phyloP scores from a whole-genome alignment of 805 yeast species.

The Starmerella bacillaris region DNA sequence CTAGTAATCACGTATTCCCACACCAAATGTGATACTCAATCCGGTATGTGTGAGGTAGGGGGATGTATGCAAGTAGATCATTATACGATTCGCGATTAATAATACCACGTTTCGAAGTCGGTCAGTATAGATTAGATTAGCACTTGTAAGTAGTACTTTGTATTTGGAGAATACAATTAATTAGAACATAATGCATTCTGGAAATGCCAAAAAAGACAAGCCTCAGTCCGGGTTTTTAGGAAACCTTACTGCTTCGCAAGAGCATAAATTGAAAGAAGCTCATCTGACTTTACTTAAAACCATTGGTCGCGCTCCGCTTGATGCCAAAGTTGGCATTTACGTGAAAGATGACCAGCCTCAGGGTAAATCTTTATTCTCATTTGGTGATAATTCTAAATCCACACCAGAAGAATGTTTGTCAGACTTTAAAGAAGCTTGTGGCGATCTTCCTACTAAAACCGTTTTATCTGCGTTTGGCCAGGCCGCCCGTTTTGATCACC shows the following conservation, averaged over 20 bases:
- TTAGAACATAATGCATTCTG: not conserved
- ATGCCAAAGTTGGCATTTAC: constrained; percentile 14
- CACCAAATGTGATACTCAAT: no score
- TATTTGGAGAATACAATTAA: no score
- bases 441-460: constrained; percentile 34
- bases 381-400: constrained; percentile 5
- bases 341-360: constrained; percentile 12
- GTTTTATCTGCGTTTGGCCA: constrained; percentile 38
- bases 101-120: no score
- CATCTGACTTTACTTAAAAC: constrained; percentile 21
- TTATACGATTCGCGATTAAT: no score
- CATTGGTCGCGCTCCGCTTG: constrained; percentile 18
- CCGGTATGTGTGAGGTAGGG: no score
- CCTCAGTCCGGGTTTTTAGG: constrained; percentile 23
- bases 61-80: no score
- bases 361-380: constrained; percentile 20
- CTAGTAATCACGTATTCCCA: no score
- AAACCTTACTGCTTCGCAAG: constrained; percentile 25
- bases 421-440: constrained; percentile 27
- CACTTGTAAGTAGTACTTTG: no score
- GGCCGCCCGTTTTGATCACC: constrained; percentile 54
- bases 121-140: no score
- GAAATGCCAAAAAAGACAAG: not conserved
- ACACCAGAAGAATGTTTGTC: constrained; percentile 7
- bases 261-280: constrained; percentile 24